Base-by-base conservation (phyloP, 805 yeast genomes). In the Yamadazyma kitorensis region DNA sequence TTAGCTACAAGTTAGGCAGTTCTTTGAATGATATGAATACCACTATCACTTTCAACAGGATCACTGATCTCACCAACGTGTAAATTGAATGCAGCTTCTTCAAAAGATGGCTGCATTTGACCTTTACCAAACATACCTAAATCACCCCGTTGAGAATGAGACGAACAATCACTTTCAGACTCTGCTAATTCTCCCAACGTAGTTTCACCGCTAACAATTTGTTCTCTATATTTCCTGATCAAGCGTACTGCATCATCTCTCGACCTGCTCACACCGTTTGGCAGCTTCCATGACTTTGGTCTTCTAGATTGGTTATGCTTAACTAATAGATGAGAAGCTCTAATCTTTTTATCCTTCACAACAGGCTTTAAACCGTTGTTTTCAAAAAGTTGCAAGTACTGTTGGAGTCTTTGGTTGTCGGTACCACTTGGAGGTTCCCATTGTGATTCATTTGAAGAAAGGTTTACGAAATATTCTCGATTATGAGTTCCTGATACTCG, bases 381-480 rank as follows among this genome's bases (percentile, higher is more conserved):
- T 29, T 51, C 56, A 39, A 46, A 59, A 37, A 51, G 58, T 27
- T 69, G 62, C 41, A 86, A 60, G 59, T 85, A 86, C 11, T 61
- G 62, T 24, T 74, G 67, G 39, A 91, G 68, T 46, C 68, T 65
- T 1, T 60, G 77, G 11, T 70, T 54, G 47, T 93, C 84, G 2
- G 95, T 78, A 3, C 91, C 96, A 31, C 67, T 75, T 3, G 98
- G 98, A 8, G 95, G 85, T 36, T 82, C 89, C 98, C 98, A 93
- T 24, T 79, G 70, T 0, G 96, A 84, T 53, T 80, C 80, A 29
- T 77, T 72, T 2, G 88, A 78, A 26, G 70, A 68, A 18, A 79
- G 76, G 53, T 89, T 78, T 61, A 74, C 80, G 60, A 69, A 93
- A 63, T 93, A 93, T 40, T 91, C 96, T 48, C 86, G 76, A 50